These are phyloP conservation scores for Penicillium maclennaniae DNA, from an alignment of 495 filamentous ascomycete species.

Conservation along the genomic window DNA sequence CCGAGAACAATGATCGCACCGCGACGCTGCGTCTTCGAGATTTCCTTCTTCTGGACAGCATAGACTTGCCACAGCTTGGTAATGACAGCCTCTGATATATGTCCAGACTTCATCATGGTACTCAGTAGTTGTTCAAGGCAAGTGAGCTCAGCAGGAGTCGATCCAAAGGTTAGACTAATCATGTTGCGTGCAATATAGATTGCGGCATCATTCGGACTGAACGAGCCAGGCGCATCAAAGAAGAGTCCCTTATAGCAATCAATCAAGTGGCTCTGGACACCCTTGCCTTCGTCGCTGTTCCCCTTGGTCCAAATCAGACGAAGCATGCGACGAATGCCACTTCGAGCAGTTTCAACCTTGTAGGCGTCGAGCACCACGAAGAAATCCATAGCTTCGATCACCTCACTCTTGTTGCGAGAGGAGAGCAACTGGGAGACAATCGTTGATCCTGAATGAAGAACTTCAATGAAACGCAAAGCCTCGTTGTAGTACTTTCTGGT, in stretches of 20 bases:
- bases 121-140: constrained; percentile 90
- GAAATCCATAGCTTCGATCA: constrained; percentile 99
- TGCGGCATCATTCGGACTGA: constrained; percentile 83
- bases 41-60: constrained; percentile 86
- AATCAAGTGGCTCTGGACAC: constrained; percentile 93
- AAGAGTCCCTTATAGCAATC: constrained; percentile 95
- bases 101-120: constrained; percentile 94
- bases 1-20: constrained; percentile 95
- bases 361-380: constrained; percentile 92
- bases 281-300: constrained; percentile 98
- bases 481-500: constrained; percentile 88
- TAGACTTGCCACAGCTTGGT: constrained; percentile 97
- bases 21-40: constrained; percentile 84
- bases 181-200: constrained; percentile 97
- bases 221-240: constrained; percentile 86
- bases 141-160: constrained; percentile 89
- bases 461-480: constrained; percentile 89
- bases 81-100: constrained; percentile 81
- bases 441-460: constrained; percentile 75
- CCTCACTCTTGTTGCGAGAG: constrained; percentile 94
- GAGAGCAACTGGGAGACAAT: constrained; percentile 81
- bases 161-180: constrained; percentile 96
- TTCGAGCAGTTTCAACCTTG: constrained; percentile 85
- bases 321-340: constrained; percentile 89
- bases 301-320: constrained; percentile 98